These are phyloP conservation scores for Actinomortierella ambigua DNA, from an alignment of 371 early-diverging fungal genomes.

Conservation along the genomic window DNA sequence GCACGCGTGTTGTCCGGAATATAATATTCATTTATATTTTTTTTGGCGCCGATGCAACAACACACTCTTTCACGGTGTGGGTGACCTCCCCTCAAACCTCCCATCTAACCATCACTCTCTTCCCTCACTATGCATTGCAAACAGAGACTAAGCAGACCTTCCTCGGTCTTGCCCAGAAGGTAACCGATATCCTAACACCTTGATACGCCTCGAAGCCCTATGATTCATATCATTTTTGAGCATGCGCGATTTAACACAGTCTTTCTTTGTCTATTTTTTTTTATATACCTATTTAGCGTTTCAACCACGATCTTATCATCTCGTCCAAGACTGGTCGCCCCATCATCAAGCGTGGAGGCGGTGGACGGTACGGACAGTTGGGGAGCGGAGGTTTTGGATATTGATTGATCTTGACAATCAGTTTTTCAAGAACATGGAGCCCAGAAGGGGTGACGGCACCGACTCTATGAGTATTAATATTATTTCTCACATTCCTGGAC, in stretches of 20 bases:
- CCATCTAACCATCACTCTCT: no score
- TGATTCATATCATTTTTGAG: background rate
- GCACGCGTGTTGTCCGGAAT: no score
- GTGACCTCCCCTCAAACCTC: no score
- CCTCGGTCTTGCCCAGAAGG: slow-evolving; percentile 39
- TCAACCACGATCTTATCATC: slow-evolving; percentile 68
- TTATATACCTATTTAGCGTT: slow-evolving; percentile 55
- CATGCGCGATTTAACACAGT: background rate
- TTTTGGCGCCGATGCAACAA: no score
- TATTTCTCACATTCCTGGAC: background rate
- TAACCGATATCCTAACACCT: no score
- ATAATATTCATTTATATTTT: no score
- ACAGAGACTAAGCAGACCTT: slow-evolving; percentile 45
- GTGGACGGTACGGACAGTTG: slow-evolving; percentile 76
- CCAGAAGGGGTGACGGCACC: background rate
- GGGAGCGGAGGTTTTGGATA: no score
- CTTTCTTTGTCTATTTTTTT: background rate
- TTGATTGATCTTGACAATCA: no score
- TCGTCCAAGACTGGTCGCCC: slow-evolving; percentile 73
- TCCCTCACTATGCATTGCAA: no score
- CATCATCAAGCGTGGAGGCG: slow-evolving; percentile 67
- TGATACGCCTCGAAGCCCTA: no score
- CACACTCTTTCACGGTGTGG: no score
- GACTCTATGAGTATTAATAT: background rate
- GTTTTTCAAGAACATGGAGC: slow-evolving; percentile 4